These are phyloP conservation scores for Sonneratia alba DNA, from an alignment of 345 rosid genomes.

Conservation along the genomic window DNA sequence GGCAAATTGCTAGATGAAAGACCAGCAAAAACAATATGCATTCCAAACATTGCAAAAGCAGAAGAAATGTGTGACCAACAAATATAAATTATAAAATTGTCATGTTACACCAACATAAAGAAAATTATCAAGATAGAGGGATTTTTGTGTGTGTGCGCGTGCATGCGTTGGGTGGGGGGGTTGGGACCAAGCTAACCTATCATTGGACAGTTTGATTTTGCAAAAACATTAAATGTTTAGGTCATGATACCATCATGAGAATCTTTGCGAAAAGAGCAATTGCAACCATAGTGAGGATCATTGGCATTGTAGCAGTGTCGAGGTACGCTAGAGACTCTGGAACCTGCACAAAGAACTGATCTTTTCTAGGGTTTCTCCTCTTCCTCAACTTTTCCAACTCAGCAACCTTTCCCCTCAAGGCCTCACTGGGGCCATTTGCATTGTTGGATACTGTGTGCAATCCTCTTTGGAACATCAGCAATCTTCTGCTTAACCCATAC, in stretches of 20 bases:
- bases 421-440: conserved; percentile 41
- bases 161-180: too few species aligned
- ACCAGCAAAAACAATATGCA: too few species aligned
- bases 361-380: conserved; percentile 33
- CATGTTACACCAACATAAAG: background rate
- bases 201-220: too few species aligned
- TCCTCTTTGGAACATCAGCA: conserved; percentile 25
- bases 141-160: too few species aligned
- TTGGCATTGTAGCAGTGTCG: conserved; percentile 73
- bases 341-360: conserved; percentile 63
- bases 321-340: conserved; percentile 58
- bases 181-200: too few species aligned
- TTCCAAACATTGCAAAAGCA: too few species aligned
- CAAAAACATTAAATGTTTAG: background rate
- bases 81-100: background rate
- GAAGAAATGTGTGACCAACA: too few species aligned
- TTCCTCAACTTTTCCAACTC: conserved; percentile 46
- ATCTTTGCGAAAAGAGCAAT: conserved; percentile 66
- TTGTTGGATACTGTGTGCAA: conserved; percentile 25
- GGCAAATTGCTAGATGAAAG: too few species aligned
- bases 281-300: conserved; percentile 58
- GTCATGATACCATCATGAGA: conserved; percentile 61
- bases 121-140: background rate
- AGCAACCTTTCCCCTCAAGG: conserved; percentile 40
- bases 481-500: conserved; percentile 28